Evolutionary conservation across 2,329 filamentous ascomycete species (phyloP).

Genomic region (Cladophialophora psammophila): DNA sequence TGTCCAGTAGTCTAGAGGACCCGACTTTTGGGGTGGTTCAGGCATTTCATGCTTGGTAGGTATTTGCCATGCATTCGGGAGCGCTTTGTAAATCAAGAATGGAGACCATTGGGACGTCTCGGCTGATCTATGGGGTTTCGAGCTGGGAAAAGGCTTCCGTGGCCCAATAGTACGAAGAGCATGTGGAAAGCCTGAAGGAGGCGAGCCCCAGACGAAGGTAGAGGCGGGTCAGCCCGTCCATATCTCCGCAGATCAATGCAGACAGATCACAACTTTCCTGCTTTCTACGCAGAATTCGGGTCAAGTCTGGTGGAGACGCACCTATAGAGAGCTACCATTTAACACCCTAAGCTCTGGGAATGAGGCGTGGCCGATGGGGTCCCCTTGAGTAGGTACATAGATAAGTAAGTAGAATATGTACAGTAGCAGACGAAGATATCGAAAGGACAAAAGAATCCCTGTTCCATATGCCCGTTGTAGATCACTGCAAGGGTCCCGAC

Average conservation of each 20-base stretch:
- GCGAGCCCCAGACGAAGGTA: no score
- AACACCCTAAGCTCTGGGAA: background rate
- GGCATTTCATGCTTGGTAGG: no score
- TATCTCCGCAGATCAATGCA: background rate
- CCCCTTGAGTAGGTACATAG: background rate
- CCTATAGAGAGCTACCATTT: background rate
- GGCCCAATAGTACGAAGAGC: background rate
- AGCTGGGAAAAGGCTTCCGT: background rate
- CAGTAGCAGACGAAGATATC: background rate
- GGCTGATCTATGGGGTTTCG: background rate
- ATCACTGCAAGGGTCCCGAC: background rate
- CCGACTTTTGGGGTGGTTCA: background rate
- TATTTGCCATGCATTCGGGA: no score
- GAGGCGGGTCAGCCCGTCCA: background rate
- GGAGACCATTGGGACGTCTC: background rate
- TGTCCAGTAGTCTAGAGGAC: background rate
- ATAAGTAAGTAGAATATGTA: no score
- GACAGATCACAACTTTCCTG: background rate
- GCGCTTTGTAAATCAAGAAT: no score
- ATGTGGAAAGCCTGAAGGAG: background rate
- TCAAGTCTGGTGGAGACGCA: background rate
- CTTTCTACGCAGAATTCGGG: background rate
- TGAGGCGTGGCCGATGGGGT: background rate
- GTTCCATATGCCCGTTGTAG: background rate
- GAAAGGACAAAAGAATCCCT: background rate